Evolutionary conservation across 257 asterid genomes (phyloP).

Genomic region (Ehretia macrophylla): DNA sequence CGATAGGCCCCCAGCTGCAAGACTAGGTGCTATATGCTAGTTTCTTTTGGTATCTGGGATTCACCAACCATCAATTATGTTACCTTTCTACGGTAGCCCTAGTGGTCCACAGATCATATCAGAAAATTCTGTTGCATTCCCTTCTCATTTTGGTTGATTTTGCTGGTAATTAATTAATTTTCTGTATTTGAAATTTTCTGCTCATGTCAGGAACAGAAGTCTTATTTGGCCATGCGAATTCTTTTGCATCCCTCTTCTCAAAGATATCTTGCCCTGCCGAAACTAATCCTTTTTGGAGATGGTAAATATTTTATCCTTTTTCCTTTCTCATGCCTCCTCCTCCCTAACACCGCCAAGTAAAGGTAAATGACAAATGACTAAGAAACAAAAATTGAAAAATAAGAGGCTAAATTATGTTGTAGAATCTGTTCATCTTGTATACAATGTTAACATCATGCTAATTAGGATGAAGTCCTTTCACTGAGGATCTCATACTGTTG

Average conservation of each 20-base stretch:
- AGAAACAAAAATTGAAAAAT: background rate
- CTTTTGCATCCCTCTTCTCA: conserved; percentile 41
- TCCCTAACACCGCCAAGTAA: no score
- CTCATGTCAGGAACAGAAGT: conserved; percentile 37
- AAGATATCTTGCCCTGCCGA: conserved; percentile 66
- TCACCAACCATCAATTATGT: no score
- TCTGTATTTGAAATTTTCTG: conserved; percentile 3
- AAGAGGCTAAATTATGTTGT: background rate
- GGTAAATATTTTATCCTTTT: conserved; percentile 40
- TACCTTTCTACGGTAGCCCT: no score
- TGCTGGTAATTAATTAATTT: conserved; percentile 3
- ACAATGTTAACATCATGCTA: no score
- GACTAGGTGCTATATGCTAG: no score
- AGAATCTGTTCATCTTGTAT: no score
- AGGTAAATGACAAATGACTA: no score
- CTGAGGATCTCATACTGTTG: no score
- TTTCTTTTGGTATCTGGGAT: no score
- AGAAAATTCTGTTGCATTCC: background rate
- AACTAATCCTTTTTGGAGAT: conserved; percentile 84
- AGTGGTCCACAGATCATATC: background rate
- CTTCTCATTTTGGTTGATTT: background rate
- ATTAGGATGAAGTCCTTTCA: no score
- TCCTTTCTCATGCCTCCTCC: background rate
- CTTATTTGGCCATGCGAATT: conserved; percentile 22
- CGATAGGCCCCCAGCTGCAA: no score